Evolutionary conservation across 805 yeast genomes (phyloP).

Genomic region (Kluyveromyces lactis): DNA sequence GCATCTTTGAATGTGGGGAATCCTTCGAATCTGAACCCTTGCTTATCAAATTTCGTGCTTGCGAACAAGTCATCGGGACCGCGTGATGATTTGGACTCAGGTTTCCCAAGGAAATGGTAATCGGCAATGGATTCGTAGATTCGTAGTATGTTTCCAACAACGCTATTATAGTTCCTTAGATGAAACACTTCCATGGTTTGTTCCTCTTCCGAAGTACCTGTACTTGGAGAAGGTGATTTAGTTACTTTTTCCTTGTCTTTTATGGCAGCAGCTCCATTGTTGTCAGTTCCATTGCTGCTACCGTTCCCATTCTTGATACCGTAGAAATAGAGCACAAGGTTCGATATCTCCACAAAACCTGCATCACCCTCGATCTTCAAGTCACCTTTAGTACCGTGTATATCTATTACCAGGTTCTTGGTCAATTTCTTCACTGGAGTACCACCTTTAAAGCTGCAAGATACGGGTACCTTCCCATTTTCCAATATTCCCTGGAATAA

Average conservation of each 20-base stretch:
- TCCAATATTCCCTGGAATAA: slow-evolving; percentile 23
- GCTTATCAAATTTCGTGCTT: slow-evolving; percentile 18
- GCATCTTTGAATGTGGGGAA: slow-evolving; percentile 25
- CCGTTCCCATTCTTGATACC: slow-evolving; percentile 13
- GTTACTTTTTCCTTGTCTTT: not conserved
- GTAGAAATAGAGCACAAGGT: slow-evolving; percentile 24
- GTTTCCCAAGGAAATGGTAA: slow-evolving; percentile 21
- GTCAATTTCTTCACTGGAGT: slow-evolving; percentile 27
- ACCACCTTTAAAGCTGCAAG: slow-evolving; percentile 27
- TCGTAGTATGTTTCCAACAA: slow-evolving; percentile 24
- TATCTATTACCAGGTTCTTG: slow-evolving; percentile 26
- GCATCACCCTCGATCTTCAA: slow-evolving; percentile 28
- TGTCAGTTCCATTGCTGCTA: not conserved
- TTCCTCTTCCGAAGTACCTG: slow-evolving; percentile 9
- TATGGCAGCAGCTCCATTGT: no score
- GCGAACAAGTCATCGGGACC: slow-evolving; percentile 19
- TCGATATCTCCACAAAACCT: slow-evolving; percentile 28
- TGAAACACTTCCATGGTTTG: slow-evolving; percentile 28
- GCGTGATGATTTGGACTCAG: not conserved
- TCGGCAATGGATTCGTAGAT: slow-evolving; percentile 27
- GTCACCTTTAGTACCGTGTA: slow-evolving; percentile 29
- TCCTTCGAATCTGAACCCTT: slow-evolving; percentile 24
- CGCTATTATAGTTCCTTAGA: slow-evolving; percentile 25
- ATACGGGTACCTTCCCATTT: slow-evolving; percentile 24
- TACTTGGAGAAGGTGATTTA: not conserved